phyloP scores from a whole-genome alignment of 2,329 filamentous ascomycete species.

The Zymoseptoria brevis region DNA sequence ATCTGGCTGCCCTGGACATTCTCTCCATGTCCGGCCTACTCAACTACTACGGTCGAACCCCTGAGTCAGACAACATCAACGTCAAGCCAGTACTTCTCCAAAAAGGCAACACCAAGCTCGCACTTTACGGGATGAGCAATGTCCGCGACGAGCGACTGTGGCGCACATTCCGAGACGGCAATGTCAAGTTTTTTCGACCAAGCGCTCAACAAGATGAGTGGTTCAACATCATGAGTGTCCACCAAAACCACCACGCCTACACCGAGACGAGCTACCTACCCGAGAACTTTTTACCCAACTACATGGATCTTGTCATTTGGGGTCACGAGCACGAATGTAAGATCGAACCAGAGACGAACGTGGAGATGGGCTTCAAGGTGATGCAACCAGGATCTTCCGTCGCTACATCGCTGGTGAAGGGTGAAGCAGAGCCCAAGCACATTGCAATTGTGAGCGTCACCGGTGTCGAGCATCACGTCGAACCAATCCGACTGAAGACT shows the following conservation, averaged over 20 bases:
- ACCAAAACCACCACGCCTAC: constrained; percentile 92
- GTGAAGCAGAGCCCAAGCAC: constrained; percentile 85
- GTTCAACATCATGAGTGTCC: constrained; percentile 92
- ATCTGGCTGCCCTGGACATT: constrained; percentile 82
- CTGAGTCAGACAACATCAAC: constrained; percentile 86
- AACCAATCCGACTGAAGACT: constrained; percentile 75
- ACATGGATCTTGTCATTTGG: constrained; percentile 88
- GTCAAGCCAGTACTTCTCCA: constrained; percentile 88
- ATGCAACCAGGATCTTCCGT: constrained; percentile 97
- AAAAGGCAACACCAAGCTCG: constrained; percentile 86
- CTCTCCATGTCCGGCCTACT: constrained; percentile 84
- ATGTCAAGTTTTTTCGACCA: constrained; percentile 88
- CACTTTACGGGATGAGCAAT: constrained; percentile 89
- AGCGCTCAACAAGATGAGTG: constrained; percentile 74
- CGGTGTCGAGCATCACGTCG: constrained; percentile 64
- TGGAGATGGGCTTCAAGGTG: constrained; percentile 84
- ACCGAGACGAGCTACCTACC: constrained; percentile 90
- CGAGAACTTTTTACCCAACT: constrained; percentile 84
- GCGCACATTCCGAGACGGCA: constrained; percentile 83
- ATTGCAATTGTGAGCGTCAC: constrained; percentile 79
- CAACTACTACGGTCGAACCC: constrained; percentile 91
- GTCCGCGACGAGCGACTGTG: constrained; percentile 92
- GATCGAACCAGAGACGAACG: constrained; percentile 75
- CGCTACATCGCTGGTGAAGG: constrained; percentile 81
- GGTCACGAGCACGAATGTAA: constrained; percentile 95